Base-by-base conservation (phyloP, 495 filamentous ascomycete genomes). In the Aspergillus campestris region DNA sequence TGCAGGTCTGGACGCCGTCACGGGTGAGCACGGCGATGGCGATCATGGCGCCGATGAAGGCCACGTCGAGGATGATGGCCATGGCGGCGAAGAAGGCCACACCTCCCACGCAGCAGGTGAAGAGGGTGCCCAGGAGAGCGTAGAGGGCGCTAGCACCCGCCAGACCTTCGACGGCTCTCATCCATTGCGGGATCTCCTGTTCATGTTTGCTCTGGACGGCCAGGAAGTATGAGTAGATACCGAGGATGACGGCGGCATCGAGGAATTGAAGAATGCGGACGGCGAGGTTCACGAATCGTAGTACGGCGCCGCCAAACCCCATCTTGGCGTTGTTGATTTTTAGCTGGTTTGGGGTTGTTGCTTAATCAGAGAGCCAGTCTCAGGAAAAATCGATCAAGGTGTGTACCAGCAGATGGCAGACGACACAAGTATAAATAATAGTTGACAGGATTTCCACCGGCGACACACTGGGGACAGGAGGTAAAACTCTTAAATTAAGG, bases 101-200 rank as follows among this genome's bases (percentile, higher is more conserved):
- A 8, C 87, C 88, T 44, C 84, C 85, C 24, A 90, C 64, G 59
- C 83, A 89, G 74, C 82, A 89, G 33, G 87, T 83, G 27, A 90
- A 69, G 39, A 92, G 48, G 12, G 82, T 62, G 27, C 84, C 83
- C 33, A 87, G 66, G 42, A 84, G 61, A 7, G 80, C 77, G 62
- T 94, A 95, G 6, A 90, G 62, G 1, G 80, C 73, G 3, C 79
- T 84, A 6, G 74, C 75, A 40, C 87, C 89, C 1, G 86, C 73
- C 31, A 95, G 82, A 60, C 89, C 89, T 48, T 86, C 83, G 27
- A 94, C 86, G 33, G 89, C 89, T 41, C 78, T 80, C 42, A 81
- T 65, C 72, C 78, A 85, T 51, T 59, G 77, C 3, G 73, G 68
- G 53, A 89, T 87, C 31, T 52, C 34, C 14, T 78, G 58, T 51